Evolutionary conservation across 345 rosid species (phyloP).

Genomic region (Dovyalis caffra): DNA sequence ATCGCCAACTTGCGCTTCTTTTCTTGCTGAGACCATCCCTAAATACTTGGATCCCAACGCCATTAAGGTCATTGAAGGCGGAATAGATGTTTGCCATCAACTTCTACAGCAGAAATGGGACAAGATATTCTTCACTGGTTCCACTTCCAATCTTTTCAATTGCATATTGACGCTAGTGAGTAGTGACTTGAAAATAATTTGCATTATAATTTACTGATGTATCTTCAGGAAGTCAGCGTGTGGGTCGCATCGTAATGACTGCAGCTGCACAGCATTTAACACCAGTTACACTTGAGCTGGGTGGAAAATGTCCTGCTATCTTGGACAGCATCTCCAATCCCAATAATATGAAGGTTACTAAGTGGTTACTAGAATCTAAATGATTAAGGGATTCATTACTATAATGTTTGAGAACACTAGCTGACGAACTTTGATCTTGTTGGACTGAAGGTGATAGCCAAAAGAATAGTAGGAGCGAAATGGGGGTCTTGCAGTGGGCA

Average conservation of each 20-base stretch:
- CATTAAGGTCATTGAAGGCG: constrained; percentile 70
- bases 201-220: neutral
- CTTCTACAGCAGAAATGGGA: constrained; percentile 77
- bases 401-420: neutral
- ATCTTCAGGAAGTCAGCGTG: constrained; percentile 62
- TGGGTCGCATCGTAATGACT: constrained; percentile 62
- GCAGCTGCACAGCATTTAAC: constrained; percentile 86
- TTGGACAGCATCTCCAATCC: constrained; percentile 48
- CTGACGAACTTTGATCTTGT: neutral
- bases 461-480: constrained; percentile 77
- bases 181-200: no score
- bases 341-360: constrained; percentile 48
- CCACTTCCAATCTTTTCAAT: neutral
- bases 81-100: constrained; percentile 47
- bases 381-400: neutral
- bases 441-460: constrained; percentile 42
- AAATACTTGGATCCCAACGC: constrained; percentile 64
- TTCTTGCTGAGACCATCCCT: constrained; percentile 54
- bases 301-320: constrained; percentile 82
- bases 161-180: neutral
- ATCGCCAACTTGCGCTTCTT: constrained; percentile 57
- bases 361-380: neutral
- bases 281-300: constrained; percentile 85
- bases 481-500: constrained; percentile 86
- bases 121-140: constrained; percentile 93